phyloP scores from a whole-genome alignment of 441 rosid species.

The Adansonia madagascariensis region DNA sequence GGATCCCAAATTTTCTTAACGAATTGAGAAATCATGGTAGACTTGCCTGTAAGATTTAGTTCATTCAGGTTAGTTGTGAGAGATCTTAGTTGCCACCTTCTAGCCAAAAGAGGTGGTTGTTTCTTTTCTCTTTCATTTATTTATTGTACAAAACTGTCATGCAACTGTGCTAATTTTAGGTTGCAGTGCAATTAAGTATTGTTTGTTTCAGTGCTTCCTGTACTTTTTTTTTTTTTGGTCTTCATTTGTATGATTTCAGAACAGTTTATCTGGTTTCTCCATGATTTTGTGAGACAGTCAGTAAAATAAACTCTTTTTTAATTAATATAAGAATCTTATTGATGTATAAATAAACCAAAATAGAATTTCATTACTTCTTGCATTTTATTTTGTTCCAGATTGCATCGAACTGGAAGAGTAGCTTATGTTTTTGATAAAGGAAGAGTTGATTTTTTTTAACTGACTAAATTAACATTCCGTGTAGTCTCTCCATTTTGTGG shows the following conservation, averaged over 20 bases:
- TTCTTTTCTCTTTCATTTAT: not conserved
- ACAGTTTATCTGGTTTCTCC: constrained; percentile 14
- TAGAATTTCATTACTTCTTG: constrained; percentile 26
- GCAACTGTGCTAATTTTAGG: constrained; percentile 19
- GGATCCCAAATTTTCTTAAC: not conserved
- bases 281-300: constrained; percentile 7
- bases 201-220: not conserved
- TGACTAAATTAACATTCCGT: constrained; percentile 59
- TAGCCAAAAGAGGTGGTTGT: constrained; percentile 12
- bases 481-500: constrained; percentile 71
- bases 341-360: constrained; percentile 16
- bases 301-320: not conserved
- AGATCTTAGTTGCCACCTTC: constrained; percentile 12
- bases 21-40: constrained; percentile 7
- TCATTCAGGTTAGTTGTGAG: not conserved
- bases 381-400: constrained; percentile 29
- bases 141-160: not conserved
- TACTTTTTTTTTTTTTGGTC: not conserved
- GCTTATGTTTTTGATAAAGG: constrained; percentile 40
- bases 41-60: not conserved
- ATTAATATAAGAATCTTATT: constrained; percentile 18
- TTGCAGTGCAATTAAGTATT: constrained; percentile 4
- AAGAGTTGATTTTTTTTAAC: constrained; percentile 44
- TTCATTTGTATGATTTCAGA: constrained; percentile 9
- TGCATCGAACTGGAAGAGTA: constrained; percentile 38